Base-by-base conservation (phyloP, 306 rosid species). In the Castanea mollissima region DNA sequence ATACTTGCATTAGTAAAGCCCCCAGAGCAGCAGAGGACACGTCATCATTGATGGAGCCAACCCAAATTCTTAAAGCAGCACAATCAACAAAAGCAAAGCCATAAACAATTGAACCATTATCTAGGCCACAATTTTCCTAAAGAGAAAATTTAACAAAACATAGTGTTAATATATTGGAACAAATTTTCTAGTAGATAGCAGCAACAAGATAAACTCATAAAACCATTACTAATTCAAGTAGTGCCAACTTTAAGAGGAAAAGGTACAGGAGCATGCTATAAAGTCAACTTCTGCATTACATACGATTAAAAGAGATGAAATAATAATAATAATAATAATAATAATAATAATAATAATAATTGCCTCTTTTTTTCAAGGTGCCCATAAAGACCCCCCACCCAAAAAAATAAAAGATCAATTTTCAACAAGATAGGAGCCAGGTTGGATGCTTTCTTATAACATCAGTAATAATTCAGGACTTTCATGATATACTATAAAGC, bases 31-130 rank as follows among this genome's bases (percentile, higher is more conserved):
- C 91, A 83, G 86, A 91, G 27, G 96, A 93, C 44, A 92, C 90
- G 76, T 90, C 96, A n/a, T 95, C 98, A 5, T 82, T 88, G 76
- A 93, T 85, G 71, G 92, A 89, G 75, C 99, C 99, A 78, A 88
- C 83, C 99, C 98, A 95, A 81, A 91, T 80, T 82, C 85, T 91
- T 69, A 93, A 90, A 80, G 92, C 92, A 79, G 96, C 98, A 87
- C 99, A 93, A 77, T 91, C 99, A 82, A 90, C 96, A 86, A 93
- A 95, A 69, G 97, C 97, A 80, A 95, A 95, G 75, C 98, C 99
- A 85, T 85, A 93, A 25, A 82, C 81, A 79, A 85, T 84, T 55
- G 94, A 88, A 80, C 92, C 97, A 85, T 86, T 84, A 74, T 85
- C 91, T 78, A 69, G 82, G 82, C 63, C 88, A 56, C 31, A 82